Evolutionary conservation across 371 early-diverging fungal species (phyloP), one percentile per base, ranked within the genome.

Genomic region (Mortierella sp.): DNA sequence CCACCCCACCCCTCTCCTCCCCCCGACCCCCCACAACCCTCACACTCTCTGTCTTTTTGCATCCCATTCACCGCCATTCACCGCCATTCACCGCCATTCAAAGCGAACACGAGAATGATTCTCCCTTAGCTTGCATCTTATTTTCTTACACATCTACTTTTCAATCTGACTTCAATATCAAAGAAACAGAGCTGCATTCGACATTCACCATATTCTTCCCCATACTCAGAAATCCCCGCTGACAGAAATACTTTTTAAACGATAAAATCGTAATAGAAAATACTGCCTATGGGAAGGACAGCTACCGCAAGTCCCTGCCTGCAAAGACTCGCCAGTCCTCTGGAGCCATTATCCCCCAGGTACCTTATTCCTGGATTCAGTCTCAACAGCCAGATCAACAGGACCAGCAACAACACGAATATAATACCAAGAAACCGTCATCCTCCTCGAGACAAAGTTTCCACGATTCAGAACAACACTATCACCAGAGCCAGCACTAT

Each of bases 281-380:
- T 60, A 46, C 23, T 27, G 42, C 32, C 6, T 60, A 64, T 12
- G 5, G 15, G 39, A 65, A 65, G 47, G 64, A 64, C 37, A 57
- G 28, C 54, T 57, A 64, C 31, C 75, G 75, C 41, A 68, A 75
- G 49, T 75, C 75, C 4, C 37, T 75, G 24, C 75, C 75, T 21
- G 64, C 69, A 46, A 75, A 64, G 37, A 15, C 66, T 5, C 68
- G 75, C 19, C 75, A 75, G 55, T 75, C 75, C 26, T 51, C 39
- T 6, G 62, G 75, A 26, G 50, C 50, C 26, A 75, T 75, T 44
- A 75, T 75, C 26, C 75, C 75, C 6, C 75, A 75, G 34, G 75
- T 75, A 19, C 75, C 75, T 17, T 64, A 75, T 27, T 63, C 75
- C 19, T 75, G 75, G 75, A 56, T 64, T 31, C 68, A 64, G 48